Base-by-base conservation (phyloP, 805 yeast species). In the Wickerhamiella dianesei region DNA sequence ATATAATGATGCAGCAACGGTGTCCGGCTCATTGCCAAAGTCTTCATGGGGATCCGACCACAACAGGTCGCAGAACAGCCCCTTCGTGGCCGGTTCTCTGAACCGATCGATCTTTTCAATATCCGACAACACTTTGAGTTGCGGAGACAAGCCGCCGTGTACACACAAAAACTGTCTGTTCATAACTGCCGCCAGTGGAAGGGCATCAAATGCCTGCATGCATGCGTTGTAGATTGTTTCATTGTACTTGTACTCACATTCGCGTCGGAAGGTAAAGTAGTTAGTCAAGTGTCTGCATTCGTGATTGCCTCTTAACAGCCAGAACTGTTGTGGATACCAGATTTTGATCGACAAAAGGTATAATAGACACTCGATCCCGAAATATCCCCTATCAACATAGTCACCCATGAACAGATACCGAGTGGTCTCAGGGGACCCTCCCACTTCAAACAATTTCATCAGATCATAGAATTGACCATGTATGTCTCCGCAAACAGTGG, bases 1-100 rank as follows among this genome's bases (percentile, higher is more conserved):
- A 62, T 75, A 86, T 22, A 56, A 60, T 14, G 61, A 67, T 16
- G 58, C 57, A 8, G 51, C 49, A 8, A 46, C 46, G 2, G 67
- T 59, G 16, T 52, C 54, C 8, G 54, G 56, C 52, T 74, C 80
- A 21, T 72, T 77, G 60, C 88, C 95, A 61, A 84, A 89, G 40
- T 82, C 80, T 55, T 86, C 94, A n/a, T 81, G 68, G 0, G 98
- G 98, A 64, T 89, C 97, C 0, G 96, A 81, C 98, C 97, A 89
- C 57, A 89, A 72, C 52, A 89, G 66, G 65, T 89, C 98, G 65
- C 96, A 89, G 86, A 86, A 83, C 45, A 89, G 64, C 0, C 98
- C 98, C 50, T 79, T 75, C 2, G 95, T 82, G 4, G 98, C 97
- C 21, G 95, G 95, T 60, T 87, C 95, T 48, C 81, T 71, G 67